Evolutionary conservation across 441 rosid species (phyloP).

Genomic region (Mallotus repandus): DNA sequence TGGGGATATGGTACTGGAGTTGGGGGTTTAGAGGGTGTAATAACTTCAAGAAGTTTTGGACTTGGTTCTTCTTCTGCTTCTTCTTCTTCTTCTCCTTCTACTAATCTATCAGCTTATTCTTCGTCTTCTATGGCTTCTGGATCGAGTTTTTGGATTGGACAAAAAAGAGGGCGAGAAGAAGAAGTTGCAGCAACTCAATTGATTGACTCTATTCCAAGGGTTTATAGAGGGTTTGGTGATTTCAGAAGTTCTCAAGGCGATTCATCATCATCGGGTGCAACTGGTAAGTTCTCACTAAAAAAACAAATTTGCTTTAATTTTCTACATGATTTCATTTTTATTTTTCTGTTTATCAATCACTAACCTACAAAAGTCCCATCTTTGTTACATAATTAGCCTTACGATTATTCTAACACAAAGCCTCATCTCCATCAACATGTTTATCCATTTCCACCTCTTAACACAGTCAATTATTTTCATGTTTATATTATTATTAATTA

Average conservation of each 20-base stretch:
- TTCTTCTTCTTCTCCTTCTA: conserved; percentile 15
- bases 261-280: conserved; percentile 39
- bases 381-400: not conserved
- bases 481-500: not conserved
- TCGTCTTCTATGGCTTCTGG: conserved; percentile 18
- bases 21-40: conserved; percentile 13
- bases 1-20: conserved; percentile 5
- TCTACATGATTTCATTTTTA: too few species aligned
- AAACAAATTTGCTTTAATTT: too few species aligned
- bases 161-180: conserved; percentile 54
- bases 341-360: not conserved
- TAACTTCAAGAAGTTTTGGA: conserved; percentile 19
- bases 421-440: not conserved
- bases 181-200: conserved; percentile 26
- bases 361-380: not conserved
- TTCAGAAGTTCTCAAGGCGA: conserved; percentile 27
- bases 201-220: conserved; percentile 31
- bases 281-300: conserved; percentile 23
- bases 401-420: not conserved
- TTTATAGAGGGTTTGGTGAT: conserved; percentile 33
- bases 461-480: too few species aligned
- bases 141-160: conserved; percentile 42
- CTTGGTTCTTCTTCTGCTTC: not conserved
- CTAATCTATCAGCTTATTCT: conserved; percentile 21
- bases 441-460: too few species aligned